A percentile compares a stretch with the other conserved stretches of the same genome.
Evolutionary conservation across 2,329 filamentous ascomycete genomes (phyloP).

Genomic region (Trichophyton schoenleinii): DNA sequence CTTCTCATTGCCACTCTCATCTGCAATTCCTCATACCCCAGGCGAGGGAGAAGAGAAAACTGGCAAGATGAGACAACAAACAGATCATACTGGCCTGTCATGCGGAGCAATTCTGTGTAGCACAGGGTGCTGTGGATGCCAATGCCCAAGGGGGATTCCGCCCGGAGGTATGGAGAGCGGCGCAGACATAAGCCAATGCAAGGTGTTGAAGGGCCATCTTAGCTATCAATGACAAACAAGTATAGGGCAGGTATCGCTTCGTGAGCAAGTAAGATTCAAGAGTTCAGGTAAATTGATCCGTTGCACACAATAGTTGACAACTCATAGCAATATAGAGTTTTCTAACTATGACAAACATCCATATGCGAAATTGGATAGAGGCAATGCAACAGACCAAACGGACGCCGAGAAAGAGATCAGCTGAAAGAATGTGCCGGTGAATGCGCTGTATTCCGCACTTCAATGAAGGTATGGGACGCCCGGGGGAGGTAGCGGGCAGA

Average conservation of each 20-base stretch:
- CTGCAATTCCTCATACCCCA: not conserved
- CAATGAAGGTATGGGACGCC: not conserved
- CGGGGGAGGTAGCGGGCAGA: not conserved
- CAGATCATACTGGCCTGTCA: slow-evolving; percentile 4
- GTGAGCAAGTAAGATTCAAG: not conserved
- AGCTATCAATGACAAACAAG: not conserved
- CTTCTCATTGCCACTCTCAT: not conserved
- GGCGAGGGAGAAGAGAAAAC: not conserved
- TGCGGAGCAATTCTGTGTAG: not conserved
- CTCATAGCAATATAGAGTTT: slow-evolving; percentile 3
- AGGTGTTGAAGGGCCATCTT: not conserved
- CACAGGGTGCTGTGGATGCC: not conserved
- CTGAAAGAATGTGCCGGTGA: not conserved
- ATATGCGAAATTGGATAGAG: not conserved
- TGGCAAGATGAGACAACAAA: not conserved
- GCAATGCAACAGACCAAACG: not conserved
- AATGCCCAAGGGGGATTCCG: not conserved
- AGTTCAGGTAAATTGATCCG: not conserved
- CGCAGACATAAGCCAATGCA: not conserved
- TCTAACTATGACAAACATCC: slow-evolving; percentile 2
- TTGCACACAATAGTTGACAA: slow-evolving; percentile 3
- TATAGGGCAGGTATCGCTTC: not conserved
- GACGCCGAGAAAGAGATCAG: not conserved
- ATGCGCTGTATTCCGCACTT: not conserved
- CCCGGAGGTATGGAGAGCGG: not conserved